A percentile compares a stretch with the other conserved stretches of the same genome.
Conservation (phyloP, 805 yeast genomes). For the Lipomyces spencermartinsiae region DNA sequence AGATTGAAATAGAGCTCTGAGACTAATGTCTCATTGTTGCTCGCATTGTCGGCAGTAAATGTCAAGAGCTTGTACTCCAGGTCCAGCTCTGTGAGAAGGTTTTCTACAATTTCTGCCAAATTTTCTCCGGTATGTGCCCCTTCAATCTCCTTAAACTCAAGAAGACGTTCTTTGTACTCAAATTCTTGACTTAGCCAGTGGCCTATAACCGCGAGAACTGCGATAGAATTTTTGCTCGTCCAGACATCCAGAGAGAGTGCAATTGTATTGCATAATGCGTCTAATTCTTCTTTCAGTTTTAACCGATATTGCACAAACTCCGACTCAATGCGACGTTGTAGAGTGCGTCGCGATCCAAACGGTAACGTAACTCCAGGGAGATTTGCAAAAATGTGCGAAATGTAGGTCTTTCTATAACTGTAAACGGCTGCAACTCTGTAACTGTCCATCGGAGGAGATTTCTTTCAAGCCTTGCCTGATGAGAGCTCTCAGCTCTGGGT, state of each 20-base stretch:
- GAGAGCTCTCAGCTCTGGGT: too few species aligned
- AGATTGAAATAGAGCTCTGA: background rate
- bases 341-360: too few species aligned
- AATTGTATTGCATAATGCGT: background rate
- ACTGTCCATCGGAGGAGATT: too few species aligned
- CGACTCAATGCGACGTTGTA: background rate
- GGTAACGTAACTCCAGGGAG: too few species aligned
- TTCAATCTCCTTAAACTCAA: slow-evolving; percentile 11
- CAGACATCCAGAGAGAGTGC: slow-evolving; percentile 9
- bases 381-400: too few species aligned
- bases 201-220: background rate
- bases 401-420: too few species aligned
- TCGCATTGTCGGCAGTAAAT: slow-evolving; percentile 7
- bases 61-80: background rate
- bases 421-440: too few species aligned
- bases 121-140: slow-evolving; percentile 3
- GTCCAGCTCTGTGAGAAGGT: slow-evolving; percentile 10
- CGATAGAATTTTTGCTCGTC: slow-evolving; percentile 6
- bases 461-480: too few species aligned
- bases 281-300: background rate
- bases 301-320: background rate
- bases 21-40: slow-evolving; percentile 4
- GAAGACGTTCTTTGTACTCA: background rate
- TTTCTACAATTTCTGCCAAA: background rate
- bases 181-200: slow-evolving; percentile 8